Conservation (phyloP, 345 rosid species). For the Conringia planisiliqua region DNA sequence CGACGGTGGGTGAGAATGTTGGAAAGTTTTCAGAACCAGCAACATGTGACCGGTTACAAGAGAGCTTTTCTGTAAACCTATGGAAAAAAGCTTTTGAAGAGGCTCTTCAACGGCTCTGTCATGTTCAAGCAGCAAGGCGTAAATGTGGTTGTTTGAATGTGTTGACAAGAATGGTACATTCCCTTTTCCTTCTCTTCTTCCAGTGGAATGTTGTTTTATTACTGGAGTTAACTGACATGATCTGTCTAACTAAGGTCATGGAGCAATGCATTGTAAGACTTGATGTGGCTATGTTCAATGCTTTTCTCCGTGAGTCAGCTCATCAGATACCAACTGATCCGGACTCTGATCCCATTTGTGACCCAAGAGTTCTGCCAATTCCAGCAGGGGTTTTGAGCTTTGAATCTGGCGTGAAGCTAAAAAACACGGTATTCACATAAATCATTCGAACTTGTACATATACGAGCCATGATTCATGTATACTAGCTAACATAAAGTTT, state of each 20-base stretch:
- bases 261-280: conserved; percentile 78
- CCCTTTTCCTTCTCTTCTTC: background rate
- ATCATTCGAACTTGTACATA: background rate
- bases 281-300: conserved; percentile 98
- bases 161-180: conserved; percentile 62
- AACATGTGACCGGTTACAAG: conserved; percentile 74
- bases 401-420: conserved; percentile 94
- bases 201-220: conserved; percentile 16
- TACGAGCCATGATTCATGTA: background rate
- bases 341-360: conserved; percentile 79
- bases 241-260: conserved; percentile 56
- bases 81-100: conserved; percentile 89
- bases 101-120: conserved; percentile 73
- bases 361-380: conserved; percentile 86
- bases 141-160: conserved; percentile 84
- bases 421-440: conserved; percentile 62
- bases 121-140: conserved; percentile 67
- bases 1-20: conserved; percentile 33
- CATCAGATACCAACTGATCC: conserved; percentile 90
- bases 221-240: conserved; percentile 44
- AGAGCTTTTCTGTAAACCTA: conserved; percentile 67
- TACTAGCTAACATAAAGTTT: conserved; percentile 6
- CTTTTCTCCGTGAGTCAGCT: conserved; percentile 90
- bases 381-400: conserved; percentile 98
- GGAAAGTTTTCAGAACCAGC: conserved; percentile 70